A percentile compares a stretch with the other conserved stretches of the same genome.
Conservation (phyloP, 768 basidiomycete species). For the Tylopilus sp. region DNA sequence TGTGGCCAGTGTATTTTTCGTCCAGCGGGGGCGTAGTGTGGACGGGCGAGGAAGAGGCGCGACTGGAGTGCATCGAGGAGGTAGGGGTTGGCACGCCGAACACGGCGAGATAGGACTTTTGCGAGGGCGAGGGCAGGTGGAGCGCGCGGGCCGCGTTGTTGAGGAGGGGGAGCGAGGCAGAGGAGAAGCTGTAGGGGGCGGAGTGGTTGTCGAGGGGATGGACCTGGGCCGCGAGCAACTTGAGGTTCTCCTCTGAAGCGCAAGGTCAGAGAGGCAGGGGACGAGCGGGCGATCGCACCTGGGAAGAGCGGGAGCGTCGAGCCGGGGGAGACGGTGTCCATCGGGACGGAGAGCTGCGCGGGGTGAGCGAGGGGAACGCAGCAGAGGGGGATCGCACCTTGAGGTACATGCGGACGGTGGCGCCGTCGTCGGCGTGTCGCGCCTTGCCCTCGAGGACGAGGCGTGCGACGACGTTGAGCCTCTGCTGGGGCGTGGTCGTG, state of each 20-base stretch:
- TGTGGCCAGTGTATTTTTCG: slow-evolving; percentile 65
- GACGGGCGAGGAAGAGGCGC: slow-evolving; percentile 32
- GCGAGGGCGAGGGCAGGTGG: slow-evolving; percentile 57
- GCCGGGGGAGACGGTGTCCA: slow-evolving; percentile 64
- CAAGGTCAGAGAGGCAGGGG: not conserved
- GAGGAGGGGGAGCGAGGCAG: slow-evolving; percentile 57
- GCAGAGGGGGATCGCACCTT: slow-evolving; percentile 46
- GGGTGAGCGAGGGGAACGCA: not conserved
- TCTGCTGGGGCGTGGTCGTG: slow-evolving; percentile 43
- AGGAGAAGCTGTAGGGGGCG: slow-evolving; percentile 72
- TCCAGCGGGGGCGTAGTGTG: slow-evolving; percentile 48
- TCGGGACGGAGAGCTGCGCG: slow-evolving; percentile 59
- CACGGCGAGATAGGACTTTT: slow-evolving; percentile 57
- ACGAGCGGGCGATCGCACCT: slow-evolving; percentile 39
- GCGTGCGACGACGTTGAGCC: slow-evolving; percentile 67
- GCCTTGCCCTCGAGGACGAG: slow-evolving; percentile 74
- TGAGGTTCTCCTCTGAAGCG: slow-evolving; percentile 70
- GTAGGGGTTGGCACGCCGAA: slow-evolving; percentile 43
- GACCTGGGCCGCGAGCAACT: slow-evolving; percentile 66
- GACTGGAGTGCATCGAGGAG: slow-evolving; percentile 31
- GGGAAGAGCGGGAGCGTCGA: slow-evolving; percentile 69
- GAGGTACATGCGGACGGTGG: slow-evolving; percentile 69
- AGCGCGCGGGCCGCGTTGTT: slow-evolving; percentile 68
- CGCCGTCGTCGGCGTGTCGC: slow-evolving; percentile 61
- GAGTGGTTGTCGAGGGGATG: slow-evolving; percentile 74